A percentile compares a stretch with the other conserved stretches of the same genome.
These are phyloP conservation scores for Thelonectria discophora DNA, from an alignment of 2,329 filamentous ascomycete genomes.

Conservation along the genomic window DNA sequence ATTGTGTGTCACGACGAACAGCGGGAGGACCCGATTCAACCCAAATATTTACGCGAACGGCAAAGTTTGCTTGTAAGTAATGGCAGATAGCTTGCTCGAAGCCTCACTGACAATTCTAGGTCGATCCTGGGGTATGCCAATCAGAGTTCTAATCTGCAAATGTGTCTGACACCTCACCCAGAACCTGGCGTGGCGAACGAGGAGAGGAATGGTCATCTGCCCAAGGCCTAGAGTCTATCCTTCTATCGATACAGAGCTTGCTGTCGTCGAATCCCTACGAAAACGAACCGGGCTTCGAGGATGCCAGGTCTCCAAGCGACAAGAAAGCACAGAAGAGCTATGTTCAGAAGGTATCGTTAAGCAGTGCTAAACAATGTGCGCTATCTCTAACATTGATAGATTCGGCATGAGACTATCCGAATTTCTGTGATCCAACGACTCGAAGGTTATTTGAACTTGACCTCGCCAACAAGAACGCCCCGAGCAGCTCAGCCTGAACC, in stretches of 20 bases:
- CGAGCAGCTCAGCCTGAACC: background rate
- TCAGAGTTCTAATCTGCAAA: background rate
- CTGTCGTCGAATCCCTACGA: constrained; percentile 95
- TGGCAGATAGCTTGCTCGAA: background rate
- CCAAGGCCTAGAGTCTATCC: constrained; percentile 91
- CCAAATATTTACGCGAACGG: constrained; percentile 94
- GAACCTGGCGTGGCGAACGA: constrained; percentile 90
- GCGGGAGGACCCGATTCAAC: constrained; percentile 89
- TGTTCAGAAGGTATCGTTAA: constrained; percentile 72
- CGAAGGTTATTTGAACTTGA: constrained; percentile 78
- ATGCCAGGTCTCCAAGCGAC: constrained; percentile 72
- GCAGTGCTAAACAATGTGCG: background rate
- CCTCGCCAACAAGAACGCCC: constrained; percentile 39
- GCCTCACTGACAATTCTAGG: constrained; percentile 55
- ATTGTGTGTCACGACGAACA: constrained; percentile 83
- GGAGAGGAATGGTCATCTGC: constrained; percentile 97
- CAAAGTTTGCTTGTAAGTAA: constrained; percentile 86
- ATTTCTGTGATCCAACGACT: constrained; percentile 87
- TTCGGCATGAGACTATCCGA: constrained; percentile 88
- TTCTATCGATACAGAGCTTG: constrained; percentile 95
- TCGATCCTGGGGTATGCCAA: constrained; percentile 81
- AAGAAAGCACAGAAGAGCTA: constrained; percentile 80
- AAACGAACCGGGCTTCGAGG: constrained; percentile 94
- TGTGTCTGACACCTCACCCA: constrained; percentile 49
- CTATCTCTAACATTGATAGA: constrained; percentile 59